Evolutionary conservation across 257 asterid genomes (phyloP).

Genomic region (Nemophila menziesii): DNA sequence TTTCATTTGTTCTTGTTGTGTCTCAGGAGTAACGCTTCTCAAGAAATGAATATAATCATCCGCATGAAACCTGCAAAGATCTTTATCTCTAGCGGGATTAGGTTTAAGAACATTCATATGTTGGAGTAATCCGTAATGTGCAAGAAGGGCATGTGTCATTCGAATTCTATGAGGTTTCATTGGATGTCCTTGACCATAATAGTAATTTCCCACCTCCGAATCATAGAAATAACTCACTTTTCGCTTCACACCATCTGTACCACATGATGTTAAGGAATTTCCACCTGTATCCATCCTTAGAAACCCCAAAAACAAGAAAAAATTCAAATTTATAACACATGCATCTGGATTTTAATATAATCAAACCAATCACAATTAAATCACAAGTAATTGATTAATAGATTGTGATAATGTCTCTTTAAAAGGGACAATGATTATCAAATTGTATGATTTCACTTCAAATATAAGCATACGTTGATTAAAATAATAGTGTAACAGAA

Average conservation of each 20-base stretch:
- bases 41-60: neutral
- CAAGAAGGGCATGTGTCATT: neutral
- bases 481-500: no score
- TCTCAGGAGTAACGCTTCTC: neutral
- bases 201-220: neutral
- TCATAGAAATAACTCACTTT: neutral
- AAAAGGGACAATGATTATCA: no score
- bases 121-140: neutral
- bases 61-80: neutral
- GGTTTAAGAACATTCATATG: neutral
- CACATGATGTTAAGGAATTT: neutral
- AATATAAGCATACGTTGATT: no score
- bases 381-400: no score
- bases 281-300: constrained; percentile 20
- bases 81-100: neutral
- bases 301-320: no score
- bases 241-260: neutral
- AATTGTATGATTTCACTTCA: no score
- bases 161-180: neutral
- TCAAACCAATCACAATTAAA: no score
- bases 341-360: no score
- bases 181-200: neutral
- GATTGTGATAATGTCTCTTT: no score
- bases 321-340: no score
- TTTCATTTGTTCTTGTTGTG: neutral